phyloP scores from a whole-genome alignment of 2,329 filamentous ascomycete genomes.

The Gaeumannomyces tritici region DNA sequence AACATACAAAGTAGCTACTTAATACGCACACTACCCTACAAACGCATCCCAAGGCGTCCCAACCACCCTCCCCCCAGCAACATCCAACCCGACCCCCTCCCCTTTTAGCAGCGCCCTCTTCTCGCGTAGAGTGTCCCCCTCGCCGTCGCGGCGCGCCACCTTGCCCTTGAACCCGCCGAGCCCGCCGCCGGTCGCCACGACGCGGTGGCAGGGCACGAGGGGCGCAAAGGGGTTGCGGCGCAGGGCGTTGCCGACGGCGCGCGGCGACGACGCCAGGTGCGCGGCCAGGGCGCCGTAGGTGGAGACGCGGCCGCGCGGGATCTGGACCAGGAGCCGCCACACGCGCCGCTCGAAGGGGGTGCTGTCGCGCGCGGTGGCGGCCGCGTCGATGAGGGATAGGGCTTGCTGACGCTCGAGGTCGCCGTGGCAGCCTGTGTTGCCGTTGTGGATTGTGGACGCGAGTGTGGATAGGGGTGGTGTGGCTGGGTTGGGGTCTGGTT shows the following conservation, averaged over 20 bases:
- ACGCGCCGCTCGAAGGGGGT: constrained; percentile 53
- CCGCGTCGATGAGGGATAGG: constrained; percentile 34
- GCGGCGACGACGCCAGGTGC: constrained; percentile 59
- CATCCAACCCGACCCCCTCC: constrained; percentile 57
- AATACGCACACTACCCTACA: not conserved
- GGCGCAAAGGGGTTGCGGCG: constrained; percentile 76
- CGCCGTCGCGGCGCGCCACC: constrained; percentile 46
- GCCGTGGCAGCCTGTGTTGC: not conserved
- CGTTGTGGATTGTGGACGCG: not conserved
- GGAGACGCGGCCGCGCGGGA: constrained; percentile 65
- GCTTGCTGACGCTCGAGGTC: constrained; percentile 16
- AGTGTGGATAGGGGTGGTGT: not conserved
- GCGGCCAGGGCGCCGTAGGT: constrained; percentile 67
- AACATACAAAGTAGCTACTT: no score
- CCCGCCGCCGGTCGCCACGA: constrained; percentile 63
- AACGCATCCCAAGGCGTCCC: constrained; percentile 35
- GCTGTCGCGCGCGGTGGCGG: constrained; percentile 20
- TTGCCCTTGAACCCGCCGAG: constrained; percentile 64
- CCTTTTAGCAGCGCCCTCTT: constrained; percentile 51
- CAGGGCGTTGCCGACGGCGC: constrained; percentile 70
- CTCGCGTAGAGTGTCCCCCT: constrained; percentile 52
- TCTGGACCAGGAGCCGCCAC: constrained; percentile 65
- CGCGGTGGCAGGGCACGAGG: constrained; percentile 70
- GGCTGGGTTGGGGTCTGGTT: not conserved
- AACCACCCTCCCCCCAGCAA: constrained; percentile 44